Evolutionary conservation across 805 yeast species (phyloP), one percentile per base, ranked within the genome.

Genomic region (Myxozyma melibiosi): DNA sequence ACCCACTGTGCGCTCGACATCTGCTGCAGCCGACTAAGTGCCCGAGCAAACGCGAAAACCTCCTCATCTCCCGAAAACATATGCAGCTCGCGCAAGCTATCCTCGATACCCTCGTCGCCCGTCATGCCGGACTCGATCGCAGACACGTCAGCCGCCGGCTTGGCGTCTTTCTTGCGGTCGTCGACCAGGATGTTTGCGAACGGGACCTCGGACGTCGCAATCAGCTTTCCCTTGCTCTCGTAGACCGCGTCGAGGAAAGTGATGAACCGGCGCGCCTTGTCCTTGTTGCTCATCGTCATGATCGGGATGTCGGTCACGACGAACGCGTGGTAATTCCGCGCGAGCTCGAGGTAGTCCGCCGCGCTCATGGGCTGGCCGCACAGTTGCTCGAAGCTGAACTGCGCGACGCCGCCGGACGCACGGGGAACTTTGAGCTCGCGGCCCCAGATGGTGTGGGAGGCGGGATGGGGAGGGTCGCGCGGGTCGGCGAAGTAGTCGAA

Each of bases 1-100:
- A 89, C 84, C 99, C 99, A 92, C 51, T 87, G 96, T 25, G 84
- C 85, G 4, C 96, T 86, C 64, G 96, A 85, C 97, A 92, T 92
- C 65, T 92, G 98, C 41, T 91, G 81, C 64, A 94, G 77, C 70
- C 99, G 83, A 66, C 94, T 85, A 57, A 92, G 76, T 0, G 98
- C 97, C 69, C 99, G 81, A 0, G 97, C 96, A 77, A 92, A 92
- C 20, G 99, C 99, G 75, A 92, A 94, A 71, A 86, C 82, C 74
- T 92, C 99, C 72, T 92, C 99, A 72, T 90, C 98, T 39, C 94
- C 80, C 4, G 88, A 88, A 74, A 94, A 92, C 60, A 71, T 52
- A 20, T 64, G 56, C 25, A 67, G 57, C 13, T 54, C 52, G 27
- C 64, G 51, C 18, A 70, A 45, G 16, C 86, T 76, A 0, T 94